Evolutionary conservation across 1,284 basidiomycete species (phyloP), one percentile per base, ranked within the genome.

Genomic region (Sphaerobolus stellatus): DNA sequence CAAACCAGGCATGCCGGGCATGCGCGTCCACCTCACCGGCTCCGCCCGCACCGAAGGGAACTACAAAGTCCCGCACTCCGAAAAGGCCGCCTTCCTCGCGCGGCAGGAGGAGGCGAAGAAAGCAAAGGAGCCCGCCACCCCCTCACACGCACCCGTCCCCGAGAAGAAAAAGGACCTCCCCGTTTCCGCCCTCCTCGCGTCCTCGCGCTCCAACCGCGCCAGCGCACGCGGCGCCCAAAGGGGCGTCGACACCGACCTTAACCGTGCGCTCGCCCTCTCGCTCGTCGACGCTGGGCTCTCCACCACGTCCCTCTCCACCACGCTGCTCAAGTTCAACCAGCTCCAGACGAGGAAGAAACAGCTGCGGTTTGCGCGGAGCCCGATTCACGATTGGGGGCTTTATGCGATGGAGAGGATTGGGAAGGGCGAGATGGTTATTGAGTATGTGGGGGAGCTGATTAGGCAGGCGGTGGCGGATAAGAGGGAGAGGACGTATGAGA

Each of bases 381-480:
- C 95, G 3, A 99, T 99, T 62, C 96, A 99, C 70, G 95, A 97
- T 63, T 99, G 96, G 90, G 96, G 97, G 4, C 69, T 99, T 65
- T 97, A 96, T 68, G 93, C 94, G 29, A 90, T 95, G 86, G 94
- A 97, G 76, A 84, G 86, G 65, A 98, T 99, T 64, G 85, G 91
- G 14, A 78, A 84, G 20, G 94, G 94, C 5, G 97, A 99, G 72
- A 98, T 99, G 94, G 96, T 99, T 41, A 98, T 99, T 72, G 97
- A 99, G 75, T 99, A 99, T 66, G 97, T 99, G 8, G 97, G 97
- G 30, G 97, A 99, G 77, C 82, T 98, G 58, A 91, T 97, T 59
- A 82, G 97, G 24, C 93, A 95, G 54, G 90, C 93, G 63, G 94
- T 99, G 4, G 96, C 97, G 25, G 97, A 99, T 68, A 92, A 95